phyloP scores from a whole-genome alignment of 2,329 filamentous ascomycete genomes.

The Rachicladosporium sp. region DNA sequence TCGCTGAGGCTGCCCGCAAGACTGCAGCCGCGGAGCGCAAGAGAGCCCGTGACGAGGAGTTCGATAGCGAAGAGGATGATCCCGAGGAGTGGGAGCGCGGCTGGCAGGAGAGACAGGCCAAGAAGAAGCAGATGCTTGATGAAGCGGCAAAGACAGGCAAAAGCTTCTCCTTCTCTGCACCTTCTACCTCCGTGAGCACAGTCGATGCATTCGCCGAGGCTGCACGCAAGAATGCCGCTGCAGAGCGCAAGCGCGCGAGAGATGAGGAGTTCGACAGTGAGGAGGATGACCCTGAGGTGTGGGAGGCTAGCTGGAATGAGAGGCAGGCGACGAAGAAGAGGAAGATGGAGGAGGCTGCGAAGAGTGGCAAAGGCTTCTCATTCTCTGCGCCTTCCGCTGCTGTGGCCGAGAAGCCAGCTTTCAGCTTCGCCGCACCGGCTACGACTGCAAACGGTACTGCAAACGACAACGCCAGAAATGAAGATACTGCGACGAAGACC shows the following conservation, averaged over 20 bases:
- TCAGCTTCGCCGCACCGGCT: too few relatives aligned
- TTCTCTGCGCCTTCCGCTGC: too few relatives aligned
- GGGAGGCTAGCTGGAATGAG: conserved; percentile 35
- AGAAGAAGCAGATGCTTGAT: conserved; percentile 31
- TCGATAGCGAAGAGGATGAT: conserved; percentile 41
- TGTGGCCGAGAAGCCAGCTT: too few relatives aligned
- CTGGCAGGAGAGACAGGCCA: conserved; percentile 33
- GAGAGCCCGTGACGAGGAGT: conserved; percentile 39
- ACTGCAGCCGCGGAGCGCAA: conserved; percentile 31
- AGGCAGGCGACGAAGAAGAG: conserved; percentile 33
- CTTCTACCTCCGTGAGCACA: too few relatives aligned
- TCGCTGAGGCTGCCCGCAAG: conserved; percentile 27
- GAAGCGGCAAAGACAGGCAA: conserved; percentile 23
- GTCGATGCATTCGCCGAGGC: conserved; percentile 25
- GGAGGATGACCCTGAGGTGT: conserved; percentile 38
- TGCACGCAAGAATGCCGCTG: conserved; percentile 29
- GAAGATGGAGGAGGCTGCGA: conserved; percentile 27
- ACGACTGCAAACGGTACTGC: too few relatives aligned
- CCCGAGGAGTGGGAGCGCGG: conserved; percentile 36
- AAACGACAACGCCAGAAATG: background rate
- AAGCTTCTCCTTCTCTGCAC: conserved; percentile 10
- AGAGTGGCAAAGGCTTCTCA: conserved; percentile 19
- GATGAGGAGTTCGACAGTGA: conserved; percentile 41
- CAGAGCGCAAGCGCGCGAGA: conserved; percentile 36
- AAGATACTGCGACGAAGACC: too few relatives aligned